Conservation (phyloP, 768 basidiomycete genomes). For the Panus rudis region DNA sequence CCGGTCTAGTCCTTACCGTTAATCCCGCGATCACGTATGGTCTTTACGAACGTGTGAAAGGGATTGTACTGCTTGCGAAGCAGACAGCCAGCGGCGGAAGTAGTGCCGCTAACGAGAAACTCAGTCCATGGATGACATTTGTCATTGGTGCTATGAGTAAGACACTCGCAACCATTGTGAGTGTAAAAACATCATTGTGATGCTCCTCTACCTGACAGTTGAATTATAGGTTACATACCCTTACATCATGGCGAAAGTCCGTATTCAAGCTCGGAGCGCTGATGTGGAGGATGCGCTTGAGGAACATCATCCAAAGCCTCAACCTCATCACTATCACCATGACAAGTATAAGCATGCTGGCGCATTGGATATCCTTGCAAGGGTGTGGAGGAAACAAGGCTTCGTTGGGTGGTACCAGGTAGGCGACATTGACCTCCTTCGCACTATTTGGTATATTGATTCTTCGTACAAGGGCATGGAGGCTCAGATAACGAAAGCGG, state of each 20-base stretch:
- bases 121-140: constrained; percentile 77
- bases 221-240: constrained; percentile 78
- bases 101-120: constrained; percentile 41
- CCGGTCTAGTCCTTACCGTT: constrained; percentile 89
- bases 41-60: constrained; percentile 86
- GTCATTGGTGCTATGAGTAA: constrained; percentile 89
- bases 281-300: constrained; percentile 43
- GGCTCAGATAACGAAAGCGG: constrained; percentile 94
- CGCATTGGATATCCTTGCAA: constrained; percentile 67
- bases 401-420: constrained; percentile 95
- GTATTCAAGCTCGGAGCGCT: constrained; percentile 80
- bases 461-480: constrained; percentile 69
- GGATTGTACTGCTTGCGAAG: constrained; percentile 52
- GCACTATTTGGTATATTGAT: not conserved
- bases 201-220: not conserved
- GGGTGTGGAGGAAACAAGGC: constrained; percentile 72
- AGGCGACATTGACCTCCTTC: constrained; percentile 18
- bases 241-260: constrained; percentile 94
- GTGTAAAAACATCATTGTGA: too few species aligned
- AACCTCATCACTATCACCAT: constrained; percentile 36
- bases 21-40: constrained; percentile 99
- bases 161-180: constrained; percentile 88
- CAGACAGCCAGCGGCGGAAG: constrained; percentile 31
- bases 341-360: constrained; percentile 49
- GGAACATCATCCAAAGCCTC: constrained; percentile 32